Evolutionary conservation across 768 basidiomycete genomes (phyloP), one percentile per base, ranked within the genome.

Genomic region (Mycena pura): DNA sequence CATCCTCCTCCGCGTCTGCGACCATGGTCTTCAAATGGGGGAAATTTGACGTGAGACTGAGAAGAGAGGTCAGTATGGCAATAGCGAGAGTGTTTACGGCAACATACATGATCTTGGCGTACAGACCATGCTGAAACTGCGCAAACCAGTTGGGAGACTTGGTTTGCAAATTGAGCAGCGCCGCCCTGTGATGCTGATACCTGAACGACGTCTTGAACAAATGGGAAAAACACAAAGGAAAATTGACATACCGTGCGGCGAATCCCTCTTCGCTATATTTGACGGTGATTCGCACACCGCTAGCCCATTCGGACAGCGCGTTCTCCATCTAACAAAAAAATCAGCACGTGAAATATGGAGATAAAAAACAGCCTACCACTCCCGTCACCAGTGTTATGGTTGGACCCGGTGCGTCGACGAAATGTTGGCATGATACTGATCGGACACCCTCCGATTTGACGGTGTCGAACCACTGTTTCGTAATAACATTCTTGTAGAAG

Each of bases 261-360:
- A 39, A 57, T 5, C 31, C 55, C 7, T 57, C 56, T 14, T 57
- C 55, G 0, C 28, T 57, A 10, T 40, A 57, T 38, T 48, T 57
- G 46, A 39, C 48, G 9, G 21, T 8, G 11, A 57, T 29, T 1
- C 45, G 46, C 5, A 48, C 55, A 2, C 55, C 45, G 0, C 27
- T 47, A 6, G 55, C 24, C 11, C 15, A 57, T 19, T 57, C 45
- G 6, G 15, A 28, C 36, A 57, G 7, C 6, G 36, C 6, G 24
- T 47, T 57, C 21, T 47, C 25, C 38, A 48, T 48, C 56, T 48
- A 19, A 1, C n/a, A 28, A 3, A 6, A 21, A 6, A 3, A 24
- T 54, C 2, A 25, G 24, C 13, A n/a, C n/a, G 2, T 4, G 9
- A 24, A 39, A 21, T 22, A 17, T 32, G 13, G 6, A 2, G 1